Evolutionary conservation across 805 yeast genomes (phyloP), one percentile per base, ranked within the genome.

Genomic region (Cyberlindnera sargentensis): DNA sequence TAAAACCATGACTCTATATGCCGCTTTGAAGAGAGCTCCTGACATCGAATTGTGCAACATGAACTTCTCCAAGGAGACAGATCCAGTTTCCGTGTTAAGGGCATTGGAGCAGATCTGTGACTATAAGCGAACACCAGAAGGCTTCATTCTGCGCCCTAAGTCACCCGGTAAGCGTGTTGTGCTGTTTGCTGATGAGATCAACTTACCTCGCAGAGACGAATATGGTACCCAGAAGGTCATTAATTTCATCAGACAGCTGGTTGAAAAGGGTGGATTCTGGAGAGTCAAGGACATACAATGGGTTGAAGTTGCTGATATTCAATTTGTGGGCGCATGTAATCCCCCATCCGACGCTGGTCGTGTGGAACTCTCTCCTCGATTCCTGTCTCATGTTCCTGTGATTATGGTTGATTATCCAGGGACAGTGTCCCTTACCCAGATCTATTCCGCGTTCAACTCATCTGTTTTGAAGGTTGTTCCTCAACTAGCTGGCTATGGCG

Each of bases 271-370:
- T 1, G 96, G 97, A 0, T 91, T 88, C 57, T 88, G 95, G 93
- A 70, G 77, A 40, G 62, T 71, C 0, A 54, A 62, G 8, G 77
- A 76, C 28, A 68, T 71, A 38, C 70, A 70, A 26, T 91, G 96
- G 95, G 78, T 90, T 2, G 49, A 66, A 0, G 47, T 88, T 7
- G 66, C 71, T 15, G 72, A 80, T 37, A 69, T 91, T 27, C 95
- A 84, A 55, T 72, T 91, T 64, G 93, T 89, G n/a, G 97, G 95
- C 7, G 97, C 98, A 0, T 91, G 98, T 60, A 91, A 91, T 56
- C 93, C 96, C 1, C 82, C 96, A 0, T 71, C 80, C 1, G 95
- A 85, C 61, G 76, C 79, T 3, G 96, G 96, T 0, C 71, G 98
- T 47, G 66, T 72, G 8, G 58, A 57, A 3, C 56, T 91, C 24